Percentiles rank a stretch among this genome's conserved stretches.
These are phyloP conservation scores for Colletotrichum sp. DNA, from an alignment of 2,329 filamentous ascomycete species.

Conservation along the genomic window DNA sequence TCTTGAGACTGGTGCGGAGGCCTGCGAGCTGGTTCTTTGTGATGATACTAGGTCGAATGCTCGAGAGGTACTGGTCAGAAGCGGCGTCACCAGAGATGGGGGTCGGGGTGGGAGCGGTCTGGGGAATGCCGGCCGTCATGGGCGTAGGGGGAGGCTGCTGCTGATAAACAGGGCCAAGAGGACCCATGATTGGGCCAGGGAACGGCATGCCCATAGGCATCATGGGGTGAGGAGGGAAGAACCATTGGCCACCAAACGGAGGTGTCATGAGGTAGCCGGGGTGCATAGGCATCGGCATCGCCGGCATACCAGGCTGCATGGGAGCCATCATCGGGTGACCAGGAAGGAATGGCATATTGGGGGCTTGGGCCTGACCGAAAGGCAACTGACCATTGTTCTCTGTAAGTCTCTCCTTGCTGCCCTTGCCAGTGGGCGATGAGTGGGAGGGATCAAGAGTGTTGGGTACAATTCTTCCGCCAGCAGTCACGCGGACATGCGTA, in stretches of 20 bases:
- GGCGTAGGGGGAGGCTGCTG: conserved; percentile 5
- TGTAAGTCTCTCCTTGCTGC: conserved; percentile 44
- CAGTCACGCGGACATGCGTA: conserved; percentile 70
- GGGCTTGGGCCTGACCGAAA: conserved; percentile 25
- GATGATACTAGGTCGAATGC: conserved; percentile 65
- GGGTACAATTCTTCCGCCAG: conserved; percentile 70
- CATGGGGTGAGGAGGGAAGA: conserved; percentile 12
- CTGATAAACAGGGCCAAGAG: conserved; percentile 25
- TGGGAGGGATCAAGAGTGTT: conserved; percentile 58
- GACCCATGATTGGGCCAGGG: conserved; percentile 27
- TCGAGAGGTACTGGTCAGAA: conserved; percentile 45
- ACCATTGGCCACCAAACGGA: conserved; percentile 11
- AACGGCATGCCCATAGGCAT: conserved; percentile 24
- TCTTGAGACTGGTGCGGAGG: conserved; percentile 58
- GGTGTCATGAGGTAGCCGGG: neutral
- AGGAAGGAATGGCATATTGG: conserved; percentile 17
- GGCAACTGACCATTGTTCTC: conserved; percentile 29
- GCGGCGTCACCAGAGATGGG: neutral
- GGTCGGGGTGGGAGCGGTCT: neutral
- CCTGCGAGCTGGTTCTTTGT: conserved; percentile 62
- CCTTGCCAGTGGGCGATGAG: conserved; percentile 58
- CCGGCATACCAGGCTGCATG: neutral
- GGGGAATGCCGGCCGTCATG: neutral
- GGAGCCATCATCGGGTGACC: conserved; percentile 6
- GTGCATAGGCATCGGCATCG: neutral